Evolutionary conservation across 352 stramenopile species (phyloP).

Genomic region (Saprolegnia parasitica): DNA sequence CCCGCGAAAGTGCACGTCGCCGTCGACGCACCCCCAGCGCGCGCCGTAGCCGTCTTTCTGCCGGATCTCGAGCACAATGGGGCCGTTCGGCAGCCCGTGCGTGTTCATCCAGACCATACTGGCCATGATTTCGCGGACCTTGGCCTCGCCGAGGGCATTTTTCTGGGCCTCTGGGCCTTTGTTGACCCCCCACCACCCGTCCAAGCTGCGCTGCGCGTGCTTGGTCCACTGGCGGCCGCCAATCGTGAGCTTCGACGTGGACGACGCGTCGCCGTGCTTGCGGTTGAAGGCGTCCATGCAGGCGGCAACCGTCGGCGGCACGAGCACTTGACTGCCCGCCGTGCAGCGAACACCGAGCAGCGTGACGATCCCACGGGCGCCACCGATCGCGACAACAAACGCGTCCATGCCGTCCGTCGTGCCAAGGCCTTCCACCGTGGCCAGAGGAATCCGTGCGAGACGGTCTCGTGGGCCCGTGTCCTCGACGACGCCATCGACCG

Average conservation of each 20-base stretch:
- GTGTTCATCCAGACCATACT: slow-evolving; percentile 72
- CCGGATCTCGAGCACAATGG: slow-evolving; percentile 69
- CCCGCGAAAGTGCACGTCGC: slow-evolving; percentile 55
- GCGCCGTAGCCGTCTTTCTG: slow-evolving; percentile 64
- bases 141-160: slow-evolving; percentile 49
- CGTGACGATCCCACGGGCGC: slow-evolving; percentile 55
- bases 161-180: slow-evolving; percentile 65
- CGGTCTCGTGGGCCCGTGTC: slow-evolving; percentile 33
- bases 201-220: slow-evolving; percentile 61
- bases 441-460: slow-evolving; percentile 34
- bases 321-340: slow-evolving; percentile 44
- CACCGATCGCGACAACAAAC: slow-evolving; percentile 44
- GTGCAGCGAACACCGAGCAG: slow-evolving; percentile 65
- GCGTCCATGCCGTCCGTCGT: slow-evolving; percentile 20
- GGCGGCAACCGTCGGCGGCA: slow-evolving; percentile 48
- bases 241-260: slow-evolving; percentile 45
- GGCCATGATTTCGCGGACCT: slow-evolving; percentile 52
- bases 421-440: slow-evolving; percentile 23
- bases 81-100: slow-evolving; percentile 61
- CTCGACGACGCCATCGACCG: slow-evolving; percentile 41
- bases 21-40: slow-evolving; percentile 50
- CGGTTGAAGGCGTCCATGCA: slow-evolving; percentile 53
- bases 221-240: slow-evolving; percentile 73
- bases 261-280: slow-evolving; percentile 35
- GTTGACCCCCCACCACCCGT: slow-evolving; percentile 57